phyloP scores from a whole-genome alignment of 768 basidiomycete genomes.

The Hericium coralloides region DNA sequence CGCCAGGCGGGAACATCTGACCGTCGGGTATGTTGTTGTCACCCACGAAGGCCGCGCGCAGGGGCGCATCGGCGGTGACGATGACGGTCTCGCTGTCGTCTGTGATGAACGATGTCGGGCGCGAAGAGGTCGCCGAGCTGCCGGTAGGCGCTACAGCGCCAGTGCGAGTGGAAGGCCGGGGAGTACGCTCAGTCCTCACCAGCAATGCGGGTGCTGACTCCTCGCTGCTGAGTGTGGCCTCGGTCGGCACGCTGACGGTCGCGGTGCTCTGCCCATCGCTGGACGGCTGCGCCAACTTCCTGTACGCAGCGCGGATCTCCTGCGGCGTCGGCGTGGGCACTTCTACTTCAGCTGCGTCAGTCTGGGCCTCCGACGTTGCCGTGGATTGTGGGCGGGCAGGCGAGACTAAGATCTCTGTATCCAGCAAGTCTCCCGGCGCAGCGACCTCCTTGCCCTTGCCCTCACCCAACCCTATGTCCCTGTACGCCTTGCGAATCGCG shows the following conservation, averaged over 20 bases:
- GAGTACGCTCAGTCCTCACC: conserved; percentile 8
- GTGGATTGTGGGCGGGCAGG: no score
- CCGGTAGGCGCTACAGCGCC: background rate
- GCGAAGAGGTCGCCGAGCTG: background rate
- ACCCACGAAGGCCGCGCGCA: conserved; percentile 50
- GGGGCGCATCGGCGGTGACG: conserved; percentile 10
- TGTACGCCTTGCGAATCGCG: no score
- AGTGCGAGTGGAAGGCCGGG: background rate
- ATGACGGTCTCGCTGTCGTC: background rate
- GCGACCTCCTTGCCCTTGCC: no score
- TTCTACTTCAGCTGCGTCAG: no score
- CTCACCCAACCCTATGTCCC: no score
- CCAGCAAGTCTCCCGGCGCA: no score
- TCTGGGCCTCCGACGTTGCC: no score
- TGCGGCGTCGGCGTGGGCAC: background rate
- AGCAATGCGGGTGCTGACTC: background rate
- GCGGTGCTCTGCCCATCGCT: background rate
- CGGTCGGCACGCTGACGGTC: background rate
- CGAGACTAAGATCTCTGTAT: no score
- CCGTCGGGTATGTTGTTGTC: conserved; percentile 71
- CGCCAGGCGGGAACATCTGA: conserved; percentile 71
- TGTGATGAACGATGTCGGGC: background rate
- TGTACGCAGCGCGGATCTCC: no score
- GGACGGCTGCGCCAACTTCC: no score
- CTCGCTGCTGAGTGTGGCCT: background rate